phyloP scores from a whole-genome alignment of 2,329 filamentous ascomycete genomes.

The Blastomyces silverae region DNA sequence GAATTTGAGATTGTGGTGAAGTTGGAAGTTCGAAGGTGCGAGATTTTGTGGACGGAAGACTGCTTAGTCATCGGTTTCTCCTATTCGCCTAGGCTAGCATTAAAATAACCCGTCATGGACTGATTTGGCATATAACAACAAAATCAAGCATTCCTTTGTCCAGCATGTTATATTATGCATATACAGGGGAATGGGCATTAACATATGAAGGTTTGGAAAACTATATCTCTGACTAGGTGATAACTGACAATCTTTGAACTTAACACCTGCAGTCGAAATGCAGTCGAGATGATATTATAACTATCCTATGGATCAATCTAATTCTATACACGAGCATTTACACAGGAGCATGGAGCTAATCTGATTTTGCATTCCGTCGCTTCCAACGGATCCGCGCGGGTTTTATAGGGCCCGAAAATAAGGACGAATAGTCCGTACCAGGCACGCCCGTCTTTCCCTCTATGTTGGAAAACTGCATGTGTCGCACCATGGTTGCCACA shows the following conservation, averaged over 20 bases:
- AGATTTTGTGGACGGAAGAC: background rate
- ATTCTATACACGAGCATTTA: background rate
- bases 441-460: conserved; percentile 53
- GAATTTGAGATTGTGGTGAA: background rate
- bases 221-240: background rate
- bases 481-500: conserved; percentile 54
- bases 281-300: background rate
- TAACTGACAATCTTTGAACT: no score
- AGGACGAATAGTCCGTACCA: conserved; percentile 55
- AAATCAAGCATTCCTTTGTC: background rate
- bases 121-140: no score
- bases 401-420: conserved; percentile 9
- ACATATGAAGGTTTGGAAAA: background rate
- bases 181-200: background rate
- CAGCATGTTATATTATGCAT: background rate
- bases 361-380: conserved; percentile 50
- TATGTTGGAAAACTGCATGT: conserved; percentile 54
- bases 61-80: background rate
- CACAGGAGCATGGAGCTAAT: background rate
- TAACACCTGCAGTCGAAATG: background rate
- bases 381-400: conserved; percentile 15
- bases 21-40: background rate
- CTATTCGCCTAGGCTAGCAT: background rate
- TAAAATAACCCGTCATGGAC: no score
- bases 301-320: background rate